Evolutionary conservation across 2,329 filamentous ascomycete species (phyloP), one percentile per base, ranked within the genome.

Genomic region (Ramularia endophylla): DNA sequence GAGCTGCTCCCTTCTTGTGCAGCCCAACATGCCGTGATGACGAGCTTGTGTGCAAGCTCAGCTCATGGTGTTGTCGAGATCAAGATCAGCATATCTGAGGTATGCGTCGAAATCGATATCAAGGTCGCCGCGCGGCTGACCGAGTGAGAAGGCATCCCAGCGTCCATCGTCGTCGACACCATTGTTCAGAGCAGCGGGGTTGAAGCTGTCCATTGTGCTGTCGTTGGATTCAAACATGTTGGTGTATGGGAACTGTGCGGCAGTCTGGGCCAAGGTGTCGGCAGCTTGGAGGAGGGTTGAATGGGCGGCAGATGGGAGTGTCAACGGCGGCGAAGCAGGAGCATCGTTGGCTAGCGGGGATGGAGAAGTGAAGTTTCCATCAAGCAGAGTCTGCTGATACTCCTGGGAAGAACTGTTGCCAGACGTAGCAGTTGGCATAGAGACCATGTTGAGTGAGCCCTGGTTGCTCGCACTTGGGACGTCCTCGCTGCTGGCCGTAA

Each of bases 381-480:
- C n/a, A n/a, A n/a, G n/a, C n/a, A n/a, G n/a, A n/a, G n/a, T n/a
- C n/a, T n/a, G n/a, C n/a, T n/a, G n/a, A n/a, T n/a, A n/a, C n/a
- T n/a, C n/a, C n/a, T n/a, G n/a, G n/a, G n/a, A n/a, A n/a, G n/a
- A n/a, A n/a, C n/a, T n/a, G n/a, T n/a, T n/a, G n/a, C n/a, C 29
- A 13, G 29, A 8, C 13, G 12, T 31, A 16, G n/a, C n/a, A 16
- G 29, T 16, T 13, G 29, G 39, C 37, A 40, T 41, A 30, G 46
- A 47, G 39, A 36, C 52, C 50, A 56, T 55, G 44, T 47, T 51
- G 40, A 52, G 49, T 19, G 50, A 41, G 35, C 33, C 38, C 15
- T 45, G 42, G 16, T 41, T 43, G 46, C 39, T 47, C 45, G 41
- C 38, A 15, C 29, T n/a, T 31, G 36, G 29, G 16, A 36, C 35